Evolutionary conservation across 1,139 yeast genomes (phyloP), one percentile per base, ranked within the genome.

Genomic region (Lodderomyces orthopsilosis): DNA sequence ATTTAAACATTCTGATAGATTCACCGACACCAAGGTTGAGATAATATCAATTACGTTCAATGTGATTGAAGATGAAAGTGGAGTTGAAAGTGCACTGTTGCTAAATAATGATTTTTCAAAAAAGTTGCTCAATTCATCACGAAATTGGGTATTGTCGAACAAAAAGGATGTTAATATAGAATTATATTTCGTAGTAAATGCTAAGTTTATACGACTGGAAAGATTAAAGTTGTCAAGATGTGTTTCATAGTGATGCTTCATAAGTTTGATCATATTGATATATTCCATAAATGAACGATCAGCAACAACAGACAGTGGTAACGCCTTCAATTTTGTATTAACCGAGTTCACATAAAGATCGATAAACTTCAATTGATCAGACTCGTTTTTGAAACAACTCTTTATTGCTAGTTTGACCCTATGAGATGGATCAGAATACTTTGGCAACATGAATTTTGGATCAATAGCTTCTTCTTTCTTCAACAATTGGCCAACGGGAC

Each of bases 331-430:
- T 24, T 49, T 44, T 5, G 23, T 34, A 17, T 49, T 53, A 14
- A 71, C 59, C 2, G 75, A 63, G 51, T 68, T 70, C 37, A 61
- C 53, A 44, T 68, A 66, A n/a, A 70, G 52, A 26, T 54, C 56
- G n/a, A 65, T 58, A 45, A 72, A 70, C 28, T 68, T 68, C 18
- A 55, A 50, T 45, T 69, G 75, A 36, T 59, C 61, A 2, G 45
- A 21, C 6, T 62, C 66, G 46, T 68, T 70, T 42, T 69, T 69
- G 15, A 71, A 54, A 42, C 75, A 68, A 12, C 68, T 57, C 36
- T 67, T 54, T 6, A 71, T 65, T 2, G 77, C 76, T 3, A 68
- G 58, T 33, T 59, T 64, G 6, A 70, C 61, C 37, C 77, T 49
- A 15, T 62, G 66, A 14, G 70, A 57, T 0, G 76, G 74, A 26